phyloP scores from a whole-genome alignment of 345 rosid genomes.

The Citrus maxima region DNA sequence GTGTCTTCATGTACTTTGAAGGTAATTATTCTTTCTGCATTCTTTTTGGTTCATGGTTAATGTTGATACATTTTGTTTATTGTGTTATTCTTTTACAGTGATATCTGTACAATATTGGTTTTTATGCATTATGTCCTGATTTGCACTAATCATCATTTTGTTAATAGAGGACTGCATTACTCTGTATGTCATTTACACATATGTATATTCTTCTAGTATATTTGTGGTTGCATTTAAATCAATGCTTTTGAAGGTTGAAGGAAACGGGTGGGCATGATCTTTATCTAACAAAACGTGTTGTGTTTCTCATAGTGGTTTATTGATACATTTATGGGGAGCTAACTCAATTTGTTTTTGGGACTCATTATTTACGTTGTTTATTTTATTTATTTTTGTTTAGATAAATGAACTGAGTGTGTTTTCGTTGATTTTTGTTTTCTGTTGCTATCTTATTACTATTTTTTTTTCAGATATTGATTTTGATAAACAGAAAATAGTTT shows the following conservation, averaged over 20 bases:
- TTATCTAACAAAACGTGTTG: background rate
- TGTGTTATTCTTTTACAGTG: background rate
- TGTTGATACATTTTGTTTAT: background rate
- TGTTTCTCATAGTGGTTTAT: background rate
- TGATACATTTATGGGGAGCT: background rate
- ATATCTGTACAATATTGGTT: background rate
- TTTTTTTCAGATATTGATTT: no score
- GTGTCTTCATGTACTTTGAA: slow-evolving; percentile 94
- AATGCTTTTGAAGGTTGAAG: background rate
- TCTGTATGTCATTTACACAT: background rate
- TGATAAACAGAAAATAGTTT: background rate
- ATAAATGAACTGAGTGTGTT: background rate
- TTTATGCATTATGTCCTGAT: background rate
- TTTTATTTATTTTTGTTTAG: background rate
- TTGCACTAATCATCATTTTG: background rate
- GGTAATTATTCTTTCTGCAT: slow-evolving; percentile 25
- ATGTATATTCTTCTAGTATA: background rate
- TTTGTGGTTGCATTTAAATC: background rate
- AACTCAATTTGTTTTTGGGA: no score
- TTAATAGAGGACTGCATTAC: background rate
- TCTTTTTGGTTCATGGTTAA: background rate
- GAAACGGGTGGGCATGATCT: background rate
- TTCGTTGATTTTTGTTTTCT: background rate
- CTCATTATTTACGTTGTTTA: background rate
- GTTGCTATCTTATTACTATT: background rate